Percentiles rank a stretch among this genome's conserved stretches.
Conservation (phyloP, 2,329 filamentous ascomycete species). For the Ophiostoma ips region DNA sequence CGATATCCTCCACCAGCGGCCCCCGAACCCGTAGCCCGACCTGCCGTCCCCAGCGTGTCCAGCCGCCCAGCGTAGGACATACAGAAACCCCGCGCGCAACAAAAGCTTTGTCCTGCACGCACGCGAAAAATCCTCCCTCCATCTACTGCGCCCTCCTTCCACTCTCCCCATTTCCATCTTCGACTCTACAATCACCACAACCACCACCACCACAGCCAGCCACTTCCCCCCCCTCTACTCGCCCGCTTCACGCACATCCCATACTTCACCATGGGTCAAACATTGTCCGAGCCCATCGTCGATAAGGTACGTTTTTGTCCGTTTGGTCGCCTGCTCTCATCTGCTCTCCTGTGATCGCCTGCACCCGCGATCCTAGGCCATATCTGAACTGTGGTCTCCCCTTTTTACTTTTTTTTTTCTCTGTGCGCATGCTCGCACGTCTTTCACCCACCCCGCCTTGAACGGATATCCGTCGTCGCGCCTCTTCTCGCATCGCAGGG, state of each 20-base stretch:
- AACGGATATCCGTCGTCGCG: too few relatives aligned
- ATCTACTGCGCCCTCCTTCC: neutral
- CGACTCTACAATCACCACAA: neutral
- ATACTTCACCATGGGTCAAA: conserved; percentile 77
- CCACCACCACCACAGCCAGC: neutral
- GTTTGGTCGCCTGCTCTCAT: conserved; percentile 1
- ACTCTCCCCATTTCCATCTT: neutral
- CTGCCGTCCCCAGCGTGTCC: neutral
- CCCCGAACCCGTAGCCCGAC: conserved; percentile 1
- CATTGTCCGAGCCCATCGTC: conserved; percentile 94
- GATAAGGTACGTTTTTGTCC: conserved; percentile 69
- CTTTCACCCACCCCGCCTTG: too few relatives aligned
- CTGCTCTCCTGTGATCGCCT: neutral
- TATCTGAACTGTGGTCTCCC: neutral
- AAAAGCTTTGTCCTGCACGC: neutral
- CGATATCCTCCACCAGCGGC: neutral
- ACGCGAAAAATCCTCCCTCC: conserved; percentile 1
- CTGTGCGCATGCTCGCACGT: too few relatives aligned
- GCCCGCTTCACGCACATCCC: conserved; percentile 10
- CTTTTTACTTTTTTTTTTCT: too few relatives aligned
- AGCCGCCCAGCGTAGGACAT: neutral
- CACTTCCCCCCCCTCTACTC: neutral
- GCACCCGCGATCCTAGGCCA: neutral
- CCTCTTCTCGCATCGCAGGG: too few relatives aligned
- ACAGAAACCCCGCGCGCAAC: conserved; percentile 1